These are phyloP conservation scores for Hortaea werneckii DNA, from an alignment of 2,329 filamentous ascomycete species.

Conservation along the genomic window DNA sequence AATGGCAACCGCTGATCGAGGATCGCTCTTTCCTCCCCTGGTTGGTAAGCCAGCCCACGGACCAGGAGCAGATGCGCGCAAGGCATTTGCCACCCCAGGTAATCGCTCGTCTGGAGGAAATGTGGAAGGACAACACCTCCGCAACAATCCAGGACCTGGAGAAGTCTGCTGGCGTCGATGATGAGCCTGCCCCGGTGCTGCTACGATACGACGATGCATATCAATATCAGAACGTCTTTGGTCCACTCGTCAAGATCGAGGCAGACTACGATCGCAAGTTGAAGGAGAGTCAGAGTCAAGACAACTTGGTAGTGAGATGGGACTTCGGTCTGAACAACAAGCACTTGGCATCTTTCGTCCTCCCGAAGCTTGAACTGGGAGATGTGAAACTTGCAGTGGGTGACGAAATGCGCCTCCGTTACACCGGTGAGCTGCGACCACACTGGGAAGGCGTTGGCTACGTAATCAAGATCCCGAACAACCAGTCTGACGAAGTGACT, in stretches of 20 bases:
- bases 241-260: slow-evolving; percentile 95
- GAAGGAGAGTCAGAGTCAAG: slow-evolving; percentile 95
- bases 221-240: slow-evolving; percentile 98
- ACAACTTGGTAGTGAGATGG: slow-evolving; percentile 89
- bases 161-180: slow-evolving; percentile 82
- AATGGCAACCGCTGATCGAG: slow-evolving; percentile 95
- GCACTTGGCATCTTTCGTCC: slow-evolving; percentile 85
- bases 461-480: slow-evolving; percentile 98
- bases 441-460: slow-evolving; percentile 98
- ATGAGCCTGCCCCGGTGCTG: slow-evolving; percentile 86
- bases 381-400: slow-evolving; percentile 97
- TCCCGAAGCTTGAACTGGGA: slow-evolving; percentile 93
- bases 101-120: slow-evolving; percentile 91
- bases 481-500: slow-evolving; percentile 94
- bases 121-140: slow-evolving; percentile 92
- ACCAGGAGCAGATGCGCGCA: slow-evolving; percentile 91
- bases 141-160: slow-evolving; percentile 87
- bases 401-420: slow-evolving; percentile 95
- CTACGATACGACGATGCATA: slow-evolving; percentile 94
- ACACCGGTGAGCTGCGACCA: slow-evolving; percentile 83
- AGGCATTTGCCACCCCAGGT: slow-evolving; percentile 87
- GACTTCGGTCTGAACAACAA: slow-evolving; percentile 95
- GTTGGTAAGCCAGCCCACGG: slow-evolving; percentile 81
- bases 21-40: slow-evolving; percentile 90
- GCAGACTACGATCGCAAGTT: slow-evolving; percentile 98